phyloP scores from a whole-genome alignment of 441 rosid species.

The Eruca vesicaria region DNA sequence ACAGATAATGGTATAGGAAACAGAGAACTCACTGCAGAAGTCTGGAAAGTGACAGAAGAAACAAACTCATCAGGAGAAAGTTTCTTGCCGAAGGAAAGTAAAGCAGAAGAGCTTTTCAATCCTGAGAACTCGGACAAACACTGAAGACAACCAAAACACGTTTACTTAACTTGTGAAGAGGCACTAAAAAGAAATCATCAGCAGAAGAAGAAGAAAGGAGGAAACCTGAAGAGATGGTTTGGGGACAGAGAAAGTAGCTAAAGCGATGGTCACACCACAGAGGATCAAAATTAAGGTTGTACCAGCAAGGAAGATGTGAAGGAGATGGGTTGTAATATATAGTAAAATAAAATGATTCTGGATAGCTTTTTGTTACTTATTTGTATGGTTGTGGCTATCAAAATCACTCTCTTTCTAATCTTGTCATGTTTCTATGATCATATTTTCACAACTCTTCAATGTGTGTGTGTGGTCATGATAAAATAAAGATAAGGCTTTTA shows the following conservation, averaged over 20 bases:
- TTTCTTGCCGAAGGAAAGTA: constrained; percentile 57
- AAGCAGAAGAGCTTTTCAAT: constrained; percentile 52
- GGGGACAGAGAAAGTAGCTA: constrained; percentile 82
- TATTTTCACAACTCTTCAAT: too few relatives aligned
- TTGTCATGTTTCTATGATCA: neutral
- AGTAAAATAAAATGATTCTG: constrained; percentile 31
- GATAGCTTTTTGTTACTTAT: constrained; percentile 56
- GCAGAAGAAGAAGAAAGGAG: neutral
- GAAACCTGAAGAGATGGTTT: constrained; percentile 74
- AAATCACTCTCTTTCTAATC: constrained; percentile 22
- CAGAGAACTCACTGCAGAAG: constrained; percentile 61
- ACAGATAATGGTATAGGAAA: neutral
- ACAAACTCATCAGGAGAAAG: constrained; percentile 56
- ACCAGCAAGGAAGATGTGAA: neutral
- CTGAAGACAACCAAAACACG: constrained; percentile 20
- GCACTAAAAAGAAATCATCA: neutral
- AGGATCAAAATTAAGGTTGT: constrained; percentile 5
- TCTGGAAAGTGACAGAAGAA: constrained; percentile 63
- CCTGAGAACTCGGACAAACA: constrained; percentile 73
- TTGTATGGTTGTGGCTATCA: constrained; percentile 55
- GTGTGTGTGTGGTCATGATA: too few relatives aligned
- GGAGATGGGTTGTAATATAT: neutral
- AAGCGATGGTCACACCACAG: constrained; percentile 53
- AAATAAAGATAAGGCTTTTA: too few relatives aligned
- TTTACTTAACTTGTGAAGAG: neutral